phyloP scores from a whole-genome alignment of 164 flowering plant genomes.

The Houttuynia cordata region DNA sequence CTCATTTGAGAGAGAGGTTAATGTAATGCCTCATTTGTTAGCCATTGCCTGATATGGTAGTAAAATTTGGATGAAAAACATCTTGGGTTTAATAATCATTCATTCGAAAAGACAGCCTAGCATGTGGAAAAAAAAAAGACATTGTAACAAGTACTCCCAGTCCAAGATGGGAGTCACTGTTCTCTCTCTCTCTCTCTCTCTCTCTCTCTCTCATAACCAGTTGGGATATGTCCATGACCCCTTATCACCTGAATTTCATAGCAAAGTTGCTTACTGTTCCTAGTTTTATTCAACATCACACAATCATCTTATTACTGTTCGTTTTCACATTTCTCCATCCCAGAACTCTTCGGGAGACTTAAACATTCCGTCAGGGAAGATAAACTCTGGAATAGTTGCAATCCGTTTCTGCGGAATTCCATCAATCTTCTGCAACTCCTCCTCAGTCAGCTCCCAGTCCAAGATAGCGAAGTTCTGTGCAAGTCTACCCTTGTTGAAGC shows the following conservation, averaged over 20 bases:
- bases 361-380: slow-evolving; percentile 15
- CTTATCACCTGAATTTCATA: not conserved
- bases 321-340: slow-evolving; percentile 23
- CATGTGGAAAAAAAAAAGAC: no score
- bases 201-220: no score
- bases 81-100: no score
- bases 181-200: no score
- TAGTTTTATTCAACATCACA: not conserved
- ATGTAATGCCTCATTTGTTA: no score
- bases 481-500: slow-evolving; percentile 19
- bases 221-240: no score
- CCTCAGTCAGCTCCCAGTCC: slow-evolving; percentile 22
- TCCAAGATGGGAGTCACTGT: no score
- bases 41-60: no score
- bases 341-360: slow-evolving; percentile 24
- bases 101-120: no score
- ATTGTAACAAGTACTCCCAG: no score
- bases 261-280: not conserved
- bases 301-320: not conserved
- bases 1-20: no score
- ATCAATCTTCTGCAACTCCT: slow-evolving; percentile 14
- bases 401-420: slow-evolving; percentile 16
- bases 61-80: no score
- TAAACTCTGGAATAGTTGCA: not conserved
- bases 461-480: slow-evolving; percentile 20